Conservation (phyloP, 2,329 filamentous ascomycete species). For the Cercospora zeina region DNA sequence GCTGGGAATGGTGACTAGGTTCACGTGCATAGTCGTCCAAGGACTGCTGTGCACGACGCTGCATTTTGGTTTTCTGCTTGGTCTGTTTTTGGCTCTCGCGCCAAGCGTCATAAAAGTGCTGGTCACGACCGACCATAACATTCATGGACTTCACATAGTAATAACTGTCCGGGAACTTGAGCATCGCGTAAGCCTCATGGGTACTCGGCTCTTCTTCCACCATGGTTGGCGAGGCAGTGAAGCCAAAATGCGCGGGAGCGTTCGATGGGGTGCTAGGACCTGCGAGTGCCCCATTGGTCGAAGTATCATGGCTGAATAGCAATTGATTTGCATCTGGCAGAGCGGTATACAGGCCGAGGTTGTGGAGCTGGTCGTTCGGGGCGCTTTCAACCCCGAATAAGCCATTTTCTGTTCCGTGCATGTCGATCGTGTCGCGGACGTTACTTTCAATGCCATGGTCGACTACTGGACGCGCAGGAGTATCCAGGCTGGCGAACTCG, state of each 20-base stretch:
- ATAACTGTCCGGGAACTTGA: conserved; percentile 72
- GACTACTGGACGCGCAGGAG: conserved; percentile 21
- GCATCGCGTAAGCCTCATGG: conserved; percentile 58
- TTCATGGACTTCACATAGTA: conserved; percentile 77
- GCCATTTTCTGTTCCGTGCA: conserved; percentile 3
- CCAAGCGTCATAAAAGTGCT: conserved; percentile 26
- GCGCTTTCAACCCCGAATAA: conserved; percentile 10
- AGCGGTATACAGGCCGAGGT: background rate
- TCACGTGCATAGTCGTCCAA: conserved; percentile 35
- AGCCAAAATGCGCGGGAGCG: background rate
- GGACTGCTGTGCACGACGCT: conserved; percentile 20
- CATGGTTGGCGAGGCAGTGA: conserved; percentile 18
- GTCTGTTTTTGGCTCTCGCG: conserved; percentile 28
- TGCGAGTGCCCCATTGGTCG: background rate
- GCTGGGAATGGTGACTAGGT: conserved; percentile 35
- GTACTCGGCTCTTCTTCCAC: conserved; percentile 20
- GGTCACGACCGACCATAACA: conserved; percentile 70
- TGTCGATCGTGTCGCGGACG: conserved; percentile 22
- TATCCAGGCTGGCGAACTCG: conserved; percentile 18
- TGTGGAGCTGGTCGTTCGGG: background rate
- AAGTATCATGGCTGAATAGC: background rate
- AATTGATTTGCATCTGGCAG: background rate
- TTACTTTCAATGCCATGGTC: conserved; percentile 29
- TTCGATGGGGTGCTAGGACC: conserved; percentile 14
- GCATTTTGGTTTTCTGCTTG: conserved; percentile 18